phyloP scores from a whole-genome alignment of 441 rosid species.

The Brassica balearica region DNA sequence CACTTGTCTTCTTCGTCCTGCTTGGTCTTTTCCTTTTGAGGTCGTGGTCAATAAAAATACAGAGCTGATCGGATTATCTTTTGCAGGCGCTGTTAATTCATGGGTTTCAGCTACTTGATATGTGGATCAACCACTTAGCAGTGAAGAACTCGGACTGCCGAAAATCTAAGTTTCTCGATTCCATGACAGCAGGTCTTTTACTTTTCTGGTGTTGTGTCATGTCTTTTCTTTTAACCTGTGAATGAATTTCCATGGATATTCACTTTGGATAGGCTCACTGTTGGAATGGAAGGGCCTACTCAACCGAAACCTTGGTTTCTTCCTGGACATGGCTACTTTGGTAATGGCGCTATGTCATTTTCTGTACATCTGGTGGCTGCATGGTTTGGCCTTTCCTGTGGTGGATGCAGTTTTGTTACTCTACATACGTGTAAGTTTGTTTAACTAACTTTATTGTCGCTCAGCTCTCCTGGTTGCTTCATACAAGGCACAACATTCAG shows the following conservation, averaged over 20 bases:
- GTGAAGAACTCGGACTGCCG: slow-evolving; percentile 65
- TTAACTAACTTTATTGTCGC: neutral
- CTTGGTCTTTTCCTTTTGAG: slow-evolving; percentile 7
- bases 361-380: slow-evolving; percentile 94
- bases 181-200: slow-evolving; percentile 75
- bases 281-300: slow-evolving; percentile 96
- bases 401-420: slow-evolving; percentile 89
- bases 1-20: slow-evolving; percentile 10
- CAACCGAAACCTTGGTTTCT: slow-evolving; percentile 85
- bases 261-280: slow-evolving; percentile 71
- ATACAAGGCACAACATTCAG: slow-evolving; percentile 11
- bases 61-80: slow-evolving; percentile 16
- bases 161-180: slow-evolving; percentile 71
- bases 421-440: slow-evolving; percentile 83
- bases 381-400: slow-evolving; percentile 93
- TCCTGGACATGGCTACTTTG: slow-evolving; percentile 91
- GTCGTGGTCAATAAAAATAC: slow-evolving; percentile 10
- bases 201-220: slow-evolving; percentile 22
- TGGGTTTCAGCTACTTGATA: slow-evolving; percentile 96
- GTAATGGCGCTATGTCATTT: slow-evolving; percentile 94
- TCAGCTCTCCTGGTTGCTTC: neutral
- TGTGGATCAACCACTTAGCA: slow-evolving; percentile 84
- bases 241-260: slow-evolving; percentile 11
- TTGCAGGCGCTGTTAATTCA: slow-evolving; percentile 89
- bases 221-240: neutral